Conservation (phyloP, 805 yeast genomes). For the Cyberlindnera japonica region DNA sequence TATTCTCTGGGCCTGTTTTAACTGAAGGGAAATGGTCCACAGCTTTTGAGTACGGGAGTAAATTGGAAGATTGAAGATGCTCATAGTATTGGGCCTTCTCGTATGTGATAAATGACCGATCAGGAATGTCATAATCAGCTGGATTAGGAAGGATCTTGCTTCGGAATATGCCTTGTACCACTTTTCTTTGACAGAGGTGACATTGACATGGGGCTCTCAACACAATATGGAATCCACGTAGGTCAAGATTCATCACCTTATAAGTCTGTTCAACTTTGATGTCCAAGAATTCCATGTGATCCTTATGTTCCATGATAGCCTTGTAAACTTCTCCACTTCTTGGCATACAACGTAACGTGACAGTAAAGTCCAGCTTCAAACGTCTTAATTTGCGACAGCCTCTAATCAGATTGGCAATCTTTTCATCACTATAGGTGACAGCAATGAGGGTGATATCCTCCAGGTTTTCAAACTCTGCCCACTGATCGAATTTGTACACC, state of each 20-base stretch:
- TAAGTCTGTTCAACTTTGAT: constrained; percentile 28
- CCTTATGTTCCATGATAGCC: constrained; percentile 32
- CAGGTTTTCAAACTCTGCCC: constrained; percentile 33
- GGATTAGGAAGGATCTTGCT: constrained; percentile 32
- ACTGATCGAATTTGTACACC: constrained; percentile 34
- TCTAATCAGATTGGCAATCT: constrained; percentile 31
- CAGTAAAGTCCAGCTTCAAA: constrained; percentile 38
- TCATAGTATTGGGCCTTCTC: constrained; percentile 35
- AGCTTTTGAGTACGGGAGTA: constrained; percentile 41
- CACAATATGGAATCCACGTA: constrained; percentile 14
- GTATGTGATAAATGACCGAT: constrained; percentile 26
- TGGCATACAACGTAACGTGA: constrained; percentile 32
- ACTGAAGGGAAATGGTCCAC: constrained; percentile 41
- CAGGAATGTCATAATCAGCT: constrained; percentile 27
- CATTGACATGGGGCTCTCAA: constrained; percentile 22
- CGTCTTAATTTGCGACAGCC: constrained; percentile 32
- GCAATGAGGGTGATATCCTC: constrained; percentile 41
- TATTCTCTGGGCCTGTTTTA: constrained; percentile 37
- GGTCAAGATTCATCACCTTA: constrained; percentile 20
- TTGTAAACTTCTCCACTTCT: constrained; percentile 32
- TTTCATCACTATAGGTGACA: constrained; percentile 30
- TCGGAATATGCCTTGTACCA: constrained; percentile 31
- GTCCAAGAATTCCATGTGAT: constrained; percentile 36
- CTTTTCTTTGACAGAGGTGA: constrained; percentile 18
- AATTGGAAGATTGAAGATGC: constrained; percentile 32